phyloP scores from a whole-genome alignment of 805 yeast species.

The Jamesozyma jinghongensis region DNA sequence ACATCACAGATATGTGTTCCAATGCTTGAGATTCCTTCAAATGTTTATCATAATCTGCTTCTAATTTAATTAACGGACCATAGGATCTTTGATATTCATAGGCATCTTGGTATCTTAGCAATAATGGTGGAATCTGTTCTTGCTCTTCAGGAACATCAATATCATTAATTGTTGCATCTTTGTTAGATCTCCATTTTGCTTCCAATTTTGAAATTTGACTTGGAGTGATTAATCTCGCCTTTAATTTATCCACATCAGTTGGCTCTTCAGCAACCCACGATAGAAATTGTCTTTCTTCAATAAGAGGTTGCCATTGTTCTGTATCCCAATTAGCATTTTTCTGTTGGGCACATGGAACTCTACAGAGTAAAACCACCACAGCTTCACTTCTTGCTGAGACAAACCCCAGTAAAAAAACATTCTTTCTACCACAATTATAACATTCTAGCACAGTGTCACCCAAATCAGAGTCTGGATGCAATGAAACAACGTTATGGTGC shows the following conservation, averaged over 20 bases:
- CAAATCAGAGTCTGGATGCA: slow-evolving; percentile 71
- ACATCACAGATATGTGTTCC: slow-evolving; percentile 59
- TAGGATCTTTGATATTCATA: slow-evolving; percentile 76
- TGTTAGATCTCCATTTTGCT: slow-evolving; percentile 69
- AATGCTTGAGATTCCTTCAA: slow-evolving; percentile 70
- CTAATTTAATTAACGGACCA: slow-evolving; percentile 74
- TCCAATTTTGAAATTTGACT: slow-evolving; percentile 66
- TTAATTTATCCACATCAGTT: slow-evolving; percentile 49
- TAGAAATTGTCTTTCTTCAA: slow-evolving; percentile 67
- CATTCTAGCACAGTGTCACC: slow-evolving; percentile 88
- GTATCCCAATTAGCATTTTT: slow-evolving; percentile 81
- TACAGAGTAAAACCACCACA: slow-evolving; percentile 77
- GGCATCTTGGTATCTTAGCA: slow-evolving; percentile 73
- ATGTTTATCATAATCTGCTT: slow-evolving; percentile 69
- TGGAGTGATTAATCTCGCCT: slow-evolving; percentile 47
- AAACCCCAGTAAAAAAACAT: slow-evolving; percentile 74
- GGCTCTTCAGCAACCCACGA: slow-evolving; percentile 78
- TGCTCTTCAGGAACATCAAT: slow-evolving; percentile 41
- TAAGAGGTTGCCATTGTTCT: slow-evolving; percentile 76
- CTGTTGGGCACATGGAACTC: slow-evolving; percentile 77
- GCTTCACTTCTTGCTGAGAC: slow-evolving; percentile 81
- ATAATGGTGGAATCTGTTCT: slow-evolving; percentile 60
- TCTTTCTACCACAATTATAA: slow-evolving; percentile 78
- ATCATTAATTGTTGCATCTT: slow-evolving; percentile 64
- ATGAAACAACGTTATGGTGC: slow-evolving; percentile 61